Evolutionary conservation across 306 rosid species (phyloP).

Genomic region (Fragaria iinumae): DNA sequence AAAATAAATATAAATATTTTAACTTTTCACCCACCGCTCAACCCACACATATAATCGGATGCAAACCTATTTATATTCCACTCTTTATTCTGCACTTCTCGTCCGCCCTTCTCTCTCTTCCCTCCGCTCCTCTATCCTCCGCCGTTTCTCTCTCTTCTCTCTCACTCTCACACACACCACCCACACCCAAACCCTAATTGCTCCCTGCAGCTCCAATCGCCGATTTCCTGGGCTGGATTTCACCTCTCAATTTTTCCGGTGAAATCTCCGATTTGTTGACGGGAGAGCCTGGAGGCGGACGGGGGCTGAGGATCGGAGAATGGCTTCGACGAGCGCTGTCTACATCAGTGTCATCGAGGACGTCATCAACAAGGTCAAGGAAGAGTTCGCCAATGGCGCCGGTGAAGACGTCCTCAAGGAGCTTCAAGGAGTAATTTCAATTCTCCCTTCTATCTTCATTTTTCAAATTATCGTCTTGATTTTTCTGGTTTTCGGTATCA

Average conservation of each 20-base stretch:
- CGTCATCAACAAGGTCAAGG: slow-evolving; percentile 88
- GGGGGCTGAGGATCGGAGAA: slow-evolving; percentile 23
- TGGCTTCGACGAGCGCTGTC: slow-evolving; percentile 81
- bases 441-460: background rate
- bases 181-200: slow-evolving; percentile 32
- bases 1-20: background rate
- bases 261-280: slow-evolving; percentile 20
- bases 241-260: background rate
- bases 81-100: slow-evolving; percentile 61
- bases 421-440: slow-evolving; percentile 82
- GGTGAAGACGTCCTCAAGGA: slow-evolving; percentile 95
- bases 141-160: slow-evolving; percentile 1
- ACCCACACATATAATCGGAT: slow-evolving; percentile 54
- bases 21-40: slow-evolving; percentile 1
- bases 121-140: slow-evolving; percentile 20
- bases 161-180: slow-evolving; percentile 15
- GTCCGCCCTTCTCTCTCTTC: slow-evolving; percentile 46
- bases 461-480: no score
- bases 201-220: background rate
- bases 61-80: slow-evolving; percentile 99
- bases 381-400: slow-evolving; percentile 79
- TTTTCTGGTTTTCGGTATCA: background rate
- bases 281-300: slow-evolving; percentile 13
- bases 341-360: slow-evolving; percentile 92
- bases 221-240: slow-evolving; percentile 4